Conservation (phyloP, 2,329 filamentous ascomycete species). For the Pseudogymnoascus sp. region DNA sequence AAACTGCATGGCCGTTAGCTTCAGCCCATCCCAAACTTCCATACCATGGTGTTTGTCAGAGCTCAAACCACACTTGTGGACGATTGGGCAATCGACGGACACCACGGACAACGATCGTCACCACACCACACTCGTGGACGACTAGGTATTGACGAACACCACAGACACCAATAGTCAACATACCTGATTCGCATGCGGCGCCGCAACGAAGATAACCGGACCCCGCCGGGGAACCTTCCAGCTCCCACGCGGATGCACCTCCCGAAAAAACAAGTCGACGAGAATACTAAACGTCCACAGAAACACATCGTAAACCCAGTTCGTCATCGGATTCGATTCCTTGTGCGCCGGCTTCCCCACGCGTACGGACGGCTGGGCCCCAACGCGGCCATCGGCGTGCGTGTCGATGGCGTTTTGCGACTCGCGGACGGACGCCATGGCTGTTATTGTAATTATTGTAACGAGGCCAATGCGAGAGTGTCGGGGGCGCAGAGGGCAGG, state of each 20-base stretch:
- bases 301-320: conserved; percentile 70
- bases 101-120: too few species aligned
- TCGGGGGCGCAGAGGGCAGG: not conserved
- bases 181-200: conserved; percentile 93
- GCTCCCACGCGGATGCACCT: conserved; percentile 87
- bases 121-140: not conserved
- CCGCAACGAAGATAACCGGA: conserved; percentile 90
- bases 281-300: conserved; percentile 73
- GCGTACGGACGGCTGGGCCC: conserved; percentile 15
- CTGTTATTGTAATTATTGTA: too few species aligned
- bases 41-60: not conserved
- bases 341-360: conserved; percentile 29
- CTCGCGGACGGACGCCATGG: not conserved
- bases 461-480: not conserved
- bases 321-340: conserved; percentile 61
- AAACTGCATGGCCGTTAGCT: conserved; percentile 49
- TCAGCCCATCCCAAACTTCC: not conserved
- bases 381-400: not conserved
- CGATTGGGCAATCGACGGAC: too few species aligned
- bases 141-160: not conserved
- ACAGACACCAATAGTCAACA: conserved; percentile 20
- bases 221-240: conserved; percentile 89
- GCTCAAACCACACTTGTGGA: too few species aligned
- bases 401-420: not conserved
- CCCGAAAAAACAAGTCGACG: conserved; percentile 94